Evolutionary conservation across 2,329 filamentous ascomycete genomes (phyloP).

Genomic region (Arthrobotrys entomopaga): DNA sequence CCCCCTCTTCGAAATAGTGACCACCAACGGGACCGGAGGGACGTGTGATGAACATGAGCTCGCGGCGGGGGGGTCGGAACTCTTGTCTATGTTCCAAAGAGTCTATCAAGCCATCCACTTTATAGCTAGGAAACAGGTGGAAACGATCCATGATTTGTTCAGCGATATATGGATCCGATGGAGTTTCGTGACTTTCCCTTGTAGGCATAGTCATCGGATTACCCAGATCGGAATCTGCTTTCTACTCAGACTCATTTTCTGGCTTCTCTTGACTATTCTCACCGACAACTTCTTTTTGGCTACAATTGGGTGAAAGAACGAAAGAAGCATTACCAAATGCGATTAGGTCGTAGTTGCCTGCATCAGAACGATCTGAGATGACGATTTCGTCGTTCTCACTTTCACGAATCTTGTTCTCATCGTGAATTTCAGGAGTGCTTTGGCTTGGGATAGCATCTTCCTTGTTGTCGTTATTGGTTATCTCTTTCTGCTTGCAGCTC

Average conservation of each 20-base stretch:
- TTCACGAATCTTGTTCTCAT: not conserved
- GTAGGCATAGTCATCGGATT: too few species aligned
- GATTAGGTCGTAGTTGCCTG: not conserved
- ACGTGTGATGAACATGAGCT: not conserved
- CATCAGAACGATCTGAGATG: too few species aligned
- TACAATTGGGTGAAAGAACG: not conserved
- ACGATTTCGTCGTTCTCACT: not conserved
- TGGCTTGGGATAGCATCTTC: too few species aligned
- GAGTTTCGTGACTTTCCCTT: too few species aligned
- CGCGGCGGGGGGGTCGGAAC: not conserved
- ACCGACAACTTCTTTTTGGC: too few species aligned
- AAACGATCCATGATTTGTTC: conserved; percentile 2
- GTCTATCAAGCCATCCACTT: conserved; percentile 1
- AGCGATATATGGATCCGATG: not conserved
- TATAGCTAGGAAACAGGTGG: conserved; percentile 11
- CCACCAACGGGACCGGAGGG: too few species aligned
- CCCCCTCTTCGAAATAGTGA: too few species aligned
- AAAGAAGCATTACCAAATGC: conserved; percentile 1
- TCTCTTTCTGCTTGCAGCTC: too few species aligned
- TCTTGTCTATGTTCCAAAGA: not conserved
- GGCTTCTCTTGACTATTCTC: too few species aligned
- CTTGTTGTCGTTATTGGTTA: too few species aligned
- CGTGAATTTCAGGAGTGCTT: not conserved
- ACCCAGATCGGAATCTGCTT: too few species aligned
- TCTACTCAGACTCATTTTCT: too few species aligned